Percentiles rank a stretch among this genome's conserved stretches.
phyloP scores from a whole-genome alignment of 148 eudicot genomes.

The Rhododendron vialii region DNA sequence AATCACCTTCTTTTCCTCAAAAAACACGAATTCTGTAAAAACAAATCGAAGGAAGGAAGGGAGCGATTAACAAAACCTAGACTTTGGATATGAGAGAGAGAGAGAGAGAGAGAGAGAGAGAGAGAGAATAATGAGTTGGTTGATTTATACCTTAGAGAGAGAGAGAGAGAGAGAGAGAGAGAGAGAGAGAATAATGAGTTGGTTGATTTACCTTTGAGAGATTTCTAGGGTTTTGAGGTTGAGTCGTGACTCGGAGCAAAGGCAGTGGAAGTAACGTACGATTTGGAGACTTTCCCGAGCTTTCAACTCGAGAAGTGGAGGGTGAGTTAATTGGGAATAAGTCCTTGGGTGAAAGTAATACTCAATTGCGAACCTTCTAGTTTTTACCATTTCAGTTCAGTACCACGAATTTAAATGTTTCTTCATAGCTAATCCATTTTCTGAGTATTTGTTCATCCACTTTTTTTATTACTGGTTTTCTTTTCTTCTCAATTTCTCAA shows the following conservation, averaged over 20 bases:
- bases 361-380: background rate
- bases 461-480: background rate
- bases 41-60: background rate
- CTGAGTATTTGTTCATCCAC: background rate
- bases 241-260: background rate
- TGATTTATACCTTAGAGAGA: background rate
- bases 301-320: background rate
- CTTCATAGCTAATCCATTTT: background rate
- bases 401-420: background rate
- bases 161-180: background rate
- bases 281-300: background rate
- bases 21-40: background rate
- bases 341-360: background rate
- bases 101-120: background rate
- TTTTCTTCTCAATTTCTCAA: background rate
- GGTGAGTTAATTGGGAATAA: background rate
- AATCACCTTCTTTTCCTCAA: background rate
- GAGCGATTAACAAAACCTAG: background rate
- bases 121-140: background rate
- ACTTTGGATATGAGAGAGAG: background rate
- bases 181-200: too few relatives aligned
- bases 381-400: background rate
- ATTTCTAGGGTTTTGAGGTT: background rate
- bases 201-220: background rate
- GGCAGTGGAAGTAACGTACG: background rate